phyloP scores from a whole-genome alignment of 2,329 filamentous ascomycete species.

The Alternaria arbusti region DNA sequence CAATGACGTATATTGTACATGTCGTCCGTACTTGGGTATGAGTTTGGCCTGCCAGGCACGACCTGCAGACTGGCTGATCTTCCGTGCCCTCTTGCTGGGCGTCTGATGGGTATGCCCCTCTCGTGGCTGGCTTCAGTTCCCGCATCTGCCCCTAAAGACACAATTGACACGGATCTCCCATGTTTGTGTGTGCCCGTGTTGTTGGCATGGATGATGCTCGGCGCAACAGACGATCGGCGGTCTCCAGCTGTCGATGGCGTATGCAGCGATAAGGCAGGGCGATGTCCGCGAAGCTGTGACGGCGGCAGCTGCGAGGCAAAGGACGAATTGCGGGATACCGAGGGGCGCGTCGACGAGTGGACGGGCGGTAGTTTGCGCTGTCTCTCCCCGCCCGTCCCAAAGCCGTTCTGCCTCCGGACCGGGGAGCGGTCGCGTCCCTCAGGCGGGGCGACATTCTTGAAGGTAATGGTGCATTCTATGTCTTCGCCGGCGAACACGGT shows the following conservation, averaged over 20 bases:
- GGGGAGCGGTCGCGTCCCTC: conserved; percentile 41
- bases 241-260: conserved; percentile 45
- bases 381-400: conserved; percentile 42
- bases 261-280: conserved; percentile 69
- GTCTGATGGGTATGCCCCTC: conserved; percentile 38
- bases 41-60: conserved; percentile 54
- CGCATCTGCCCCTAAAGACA: conserved; percentile 55
- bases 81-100: conserved; percentile 70
- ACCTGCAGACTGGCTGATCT: conserved; percentile 85
- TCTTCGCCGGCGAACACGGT: conserved; percentile 97
- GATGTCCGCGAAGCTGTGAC: conserved; percentile 62
- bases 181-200: conserved; percentile 45
- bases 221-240: conserved; percentile 30
- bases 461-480: conserved; percentile 93
- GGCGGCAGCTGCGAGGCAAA: conserved; percentile 39
- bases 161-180: conserved; percentile 57
- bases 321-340: conserved; percentile 47
- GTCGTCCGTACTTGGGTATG: conserved; percentile 38
- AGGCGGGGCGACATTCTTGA: conserved; percentile 79
- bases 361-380: conserved; percentile 49
- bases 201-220: conserved; percentile 27
- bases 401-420: conserved; percentile 45
- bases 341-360: conserved; percentile 44
- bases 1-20: neutral
- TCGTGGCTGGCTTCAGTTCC: conserved; percentile 40